Evolutionary conservation across 179 eudicot species (phyloP).

Genomic region (Silene coronaria): DNA sequence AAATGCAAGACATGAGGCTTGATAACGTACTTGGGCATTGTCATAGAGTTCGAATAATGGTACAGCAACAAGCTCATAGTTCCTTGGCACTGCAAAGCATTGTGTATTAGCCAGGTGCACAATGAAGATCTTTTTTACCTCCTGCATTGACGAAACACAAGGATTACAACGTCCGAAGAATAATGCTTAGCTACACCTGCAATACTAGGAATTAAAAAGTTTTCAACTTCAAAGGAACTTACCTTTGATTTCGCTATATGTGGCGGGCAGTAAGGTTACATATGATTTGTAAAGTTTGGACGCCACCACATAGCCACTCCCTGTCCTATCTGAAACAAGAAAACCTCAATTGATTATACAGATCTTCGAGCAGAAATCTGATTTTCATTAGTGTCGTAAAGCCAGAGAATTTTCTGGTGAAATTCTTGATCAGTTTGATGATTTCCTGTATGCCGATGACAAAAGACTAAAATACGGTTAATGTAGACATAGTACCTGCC

Average conservation of each 20-base stretch:
- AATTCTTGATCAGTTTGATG: no score
- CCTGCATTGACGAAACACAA: conserved; percentile 39
- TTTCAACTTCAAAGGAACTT: neutral
- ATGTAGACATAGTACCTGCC: conserved; percentile 49
- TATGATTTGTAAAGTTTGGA: conserved; percentile 59
- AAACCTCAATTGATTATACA: conserved; percentile 1
- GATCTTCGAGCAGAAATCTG: no score
- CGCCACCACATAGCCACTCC: conserved; percentile 88
- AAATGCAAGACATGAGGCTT: neutral
- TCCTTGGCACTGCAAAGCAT: conserved; percentile 68
- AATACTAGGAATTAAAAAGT: neutral
- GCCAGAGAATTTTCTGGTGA: neutral
- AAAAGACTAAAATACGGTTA: neutral
- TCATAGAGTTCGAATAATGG: conserved; percentile 73
- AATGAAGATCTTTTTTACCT: conserved; percentile 63
- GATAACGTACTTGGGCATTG: conserved; percentile 48
- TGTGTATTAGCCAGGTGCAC: conserved; percentile 65
- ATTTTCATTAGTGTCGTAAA: no score
- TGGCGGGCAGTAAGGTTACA: conserved; percentile 94
- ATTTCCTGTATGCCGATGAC: neutral
- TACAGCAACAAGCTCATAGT: conserved; percentile 69
- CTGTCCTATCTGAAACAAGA: conserved; percentile 59
- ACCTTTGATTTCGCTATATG: conserved; percentile 84
- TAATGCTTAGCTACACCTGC: no score
- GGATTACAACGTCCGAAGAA: no score